Conservation (phyloP, 2,329 filamentous ascomycete species). For the Penicillium sp. region DNA sequence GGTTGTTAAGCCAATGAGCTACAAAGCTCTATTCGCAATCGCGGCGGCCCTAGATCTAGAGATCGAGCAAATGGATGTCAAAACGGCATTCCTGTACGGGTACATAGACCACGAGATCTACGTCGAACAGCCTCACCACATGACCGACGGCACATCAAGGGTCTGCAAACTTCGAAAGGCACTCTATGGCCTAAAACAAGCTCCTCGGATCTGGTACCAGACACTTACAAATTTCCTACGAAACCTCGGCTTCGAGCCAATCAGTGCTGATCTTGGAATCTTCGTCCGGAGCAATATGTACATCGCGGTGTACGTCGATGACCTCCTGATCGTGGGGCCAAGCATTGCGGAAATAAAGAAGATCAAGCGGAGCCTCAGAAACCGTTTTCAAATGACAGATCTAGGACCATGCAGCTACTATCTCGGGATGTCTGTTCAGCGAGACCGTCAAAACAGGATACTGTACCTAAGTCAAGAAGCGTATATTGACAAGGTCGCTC, state of each 20-base stretch:
- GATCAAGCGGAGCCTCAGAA: background rate
- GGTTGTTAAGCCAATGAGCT: conserved; percentile 19
- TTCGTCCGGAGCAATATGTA: conserved; percentile 8
- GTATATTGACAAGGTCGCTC: too few relatives aligned
- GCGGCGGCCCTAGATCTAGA: conserved; percentile 17
- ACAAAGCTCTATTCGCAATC: conserved; percentile 27
- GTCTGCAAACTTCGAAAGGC: conserved; percentile 7
- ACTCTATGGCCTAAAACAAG: background rate
- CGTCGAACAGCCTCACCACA: conserved; percentile 7
- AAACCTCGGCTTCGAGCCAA: conserved; percentile 4
- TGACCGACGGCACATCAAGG: background rate
- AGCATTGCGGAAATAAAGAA: too few relatives aligned
- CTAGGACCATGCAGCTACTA: background rate
- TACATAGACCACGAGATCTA: conserved; percentile 16
- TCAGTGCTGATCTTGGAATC: background rate
- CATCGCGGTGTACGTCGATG: conserved; percentile 7
- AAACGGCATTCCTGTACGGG: conserved; percentile 24
- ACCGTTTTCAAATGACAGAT: conserved; percentile 5
- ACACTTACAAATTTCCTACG: conserved; percentile 6
- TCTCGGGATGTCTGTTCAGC: too few relatives aligned
- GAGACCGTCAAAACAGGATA: too few relatives aligned
- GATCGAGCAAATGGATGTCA: conserved; percentile 34
- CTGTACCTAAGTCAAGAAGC: too few relatives aligned
- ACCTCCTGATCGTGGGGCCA: conserved; percentile 2
- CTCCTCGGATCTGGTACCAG: conserved; percentile 8